These are phyloP conservation scores for Venturia pyrina DNA, from an alignment of 2,329 filamentous ascomycete species.

Conservation along the genomic window DNA sequence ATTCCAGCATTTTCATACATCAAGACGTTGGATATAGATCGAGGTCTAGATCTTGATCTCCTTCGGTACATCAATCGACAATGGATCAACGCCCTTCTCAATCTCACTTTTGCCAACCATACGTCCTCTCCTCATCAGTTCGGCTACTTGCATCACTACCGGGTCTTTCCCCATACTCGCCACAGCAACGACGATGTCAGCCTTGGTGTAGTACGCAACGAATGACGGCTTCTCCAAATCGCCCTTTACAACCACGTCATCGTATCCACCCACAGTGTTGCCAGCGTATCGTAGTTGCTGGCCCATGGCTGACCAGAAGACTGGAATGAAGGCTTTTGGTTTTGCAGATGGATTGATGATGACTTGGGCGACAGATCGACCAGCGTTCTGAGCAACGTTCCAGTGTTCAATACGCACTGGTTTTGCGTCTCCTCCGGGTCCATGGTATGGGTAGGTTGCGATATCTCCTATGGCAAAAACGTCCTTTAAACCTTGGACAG, in stretches of 20 bases:
- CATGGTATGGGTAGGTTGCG: constrained; percentile 86
- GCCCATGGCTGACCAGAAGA: constrained; percentile 94
- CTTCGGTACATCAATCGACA: constrained; percentile 17
- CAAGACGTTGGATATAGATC: not conserved
- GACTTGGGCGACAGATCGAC: constrained; percentile 65
- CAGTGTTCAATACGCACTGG: constrained; percentile 88
- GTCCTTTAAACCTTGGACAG: constrained; percentile 63
- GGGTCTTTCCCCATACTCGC: constrained; percentile 88
- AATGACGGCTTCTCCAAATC: constrained; percentile 67
- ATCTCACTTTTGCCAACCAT: constrained; percentile 80
- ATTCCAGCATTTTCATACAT: not conserved
- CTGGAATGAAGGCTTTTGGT: constrained; percentile 70
- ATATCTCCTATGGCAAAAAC: constrained; percentile 95
- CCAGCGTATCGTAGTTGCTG: constrained; percentile 89
- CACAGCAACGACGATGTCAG: constrained; percentile 79
- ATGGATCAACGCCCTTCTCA: constrained; percentile 45
- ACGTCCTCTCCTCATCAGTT: constrained; percentile 71
- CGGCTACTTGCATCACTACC: constrained; percentile 68
- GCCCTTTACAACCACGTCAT: constrained; percentile 74
- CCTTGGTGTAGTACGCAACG: constrained; percentile 78
- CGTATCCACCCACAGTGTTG: constrained; percentile 63
- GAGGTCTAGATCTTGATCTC: not conserved
- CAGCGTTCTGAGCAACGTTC: constrained; percentile 94
- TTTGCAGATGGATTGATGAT: constrained; percentile 57
- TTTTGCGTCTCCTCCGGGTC: constrained; percentile 68